Evolutionary conservation across 177 flowering plant species (phyloP), one percentile per base, ranked within the genome.

Genomic region (Vitis hybrid): DNA sequence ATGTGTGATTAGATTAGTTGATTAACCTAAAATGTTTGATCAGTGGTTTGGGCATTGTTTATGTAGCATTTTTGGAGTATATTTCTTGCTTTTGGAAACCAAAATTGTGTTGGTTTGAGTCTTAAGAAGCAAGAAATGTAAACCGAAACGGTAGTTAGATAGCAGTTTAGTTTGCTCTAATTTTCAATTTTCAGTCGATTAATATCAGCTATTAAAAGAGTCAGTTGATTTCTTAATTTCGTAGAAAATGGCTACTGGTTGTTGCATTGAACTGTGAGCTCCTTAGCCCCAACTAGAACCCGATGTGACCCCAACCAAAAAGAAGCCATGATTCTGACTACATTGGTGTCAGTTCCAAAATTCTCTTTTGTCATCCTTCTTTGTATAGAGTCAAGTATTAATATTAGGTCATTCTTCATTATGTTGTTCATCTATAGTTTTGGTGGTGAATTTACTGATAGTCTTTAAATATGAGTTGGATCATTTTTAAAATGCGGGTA

Each of bases 251-350:
- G 66, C 15, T 52, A 65, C 51, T 62, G 57, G 55, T 62, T 3
- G 57, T 53, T 29, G 19, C 65, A 39, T 75, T 70, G 53, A 50
- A 70, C 61, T 53, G 45, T 55, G 19, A 70, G 58, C 52, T 53
- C 55, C 49, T 45, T 70, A 19, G 33, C 26, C 45, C 22, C 12
- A 11, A 3, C 10, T 55, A 49, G 31, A 16, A 22, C 16, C 22
- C 48, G 48, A 39, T 5, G 48, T 39, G 48, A 39, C 48, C 48
- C 31, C 31, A 29, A 29, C 31, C 48, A 39, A 39, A 5, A 39
- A 39, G 48, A 7, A 39, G 48, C 48, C 48, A 39, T 64, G 19
- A 50, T 48, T 26, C 50, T 53, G 11, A 11, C 26, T 48, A 50
- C 33, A 2, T 64, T 22, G n/a, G 16, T 8, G 5, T 64, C 6